phyloP scores from a whole-genome alignment of 179 eudicot species.

The Sideroxylon spinosum region DNA sequence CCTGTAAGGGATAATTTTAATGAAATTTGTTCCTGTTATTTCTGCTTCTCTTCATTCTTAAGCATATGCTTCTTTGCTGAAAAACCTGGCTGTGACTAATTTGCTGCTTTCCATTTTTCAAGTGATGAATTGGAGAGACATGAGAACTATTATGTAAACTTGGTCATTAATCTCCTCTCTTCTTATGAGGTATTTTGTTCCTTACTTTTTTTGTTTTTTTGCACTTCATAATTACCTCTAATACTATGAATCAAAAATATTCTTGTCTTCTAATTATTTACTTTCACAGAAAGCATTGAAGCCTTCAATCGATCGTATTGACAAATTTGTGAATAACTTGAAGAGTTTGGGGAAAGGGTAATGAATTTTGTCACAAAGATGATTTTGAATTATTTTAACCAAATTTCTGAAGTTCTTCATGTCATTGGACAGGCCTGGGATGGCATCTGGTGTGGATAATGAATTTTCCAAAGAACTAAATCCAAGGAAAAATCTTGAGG shows the following conservation, averaged over 20 bases:
- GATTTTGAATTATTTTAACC: not conserved
- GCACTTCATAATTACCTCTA: not conserved
- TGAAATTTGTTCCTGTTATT: not conserved
- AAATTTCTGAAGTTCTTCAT: not conserved
- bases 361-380: slow-evolving; percentile 14
- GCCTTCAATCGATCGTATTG: slow-evolving; percentile 73
- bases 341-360: slow-evolving; percentile 75
- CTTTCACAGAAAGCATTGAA: slow-evolving; percentile 70
- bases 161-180: slow-evolving; percentile 72
- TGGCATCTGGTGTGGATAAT: slow-evolving; percentile 32
- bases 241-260: not conserved
- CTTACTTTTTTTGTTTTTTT: not conserved
- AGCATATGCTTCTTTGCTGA: not conserved
- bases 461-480: slow-evolving; percentile 42
- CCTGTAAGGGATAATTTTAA: not conserved
- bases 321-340: slow-evolving; percentile 71
- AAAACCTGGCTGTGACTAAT: slow-evolving; percentile 14
- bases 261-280: not conserved
- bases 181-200: slow-evolving; percentile 58
- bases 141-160: slow-evolving; percentile 64
- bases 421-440: slow-evolving; percentile 37
- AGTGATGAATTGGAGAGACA: slow-evolving; percentile 87
- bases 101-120: slow-evolving; percentile 23
- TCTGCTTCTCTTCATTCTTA: not conserved
- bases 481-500: slow-evolving; percentile 80